Evolutionary conservation across 2,329 filamentous ascomycete species (phyloP).

Genomic region (Karstenula rhodostoma): DNA sequence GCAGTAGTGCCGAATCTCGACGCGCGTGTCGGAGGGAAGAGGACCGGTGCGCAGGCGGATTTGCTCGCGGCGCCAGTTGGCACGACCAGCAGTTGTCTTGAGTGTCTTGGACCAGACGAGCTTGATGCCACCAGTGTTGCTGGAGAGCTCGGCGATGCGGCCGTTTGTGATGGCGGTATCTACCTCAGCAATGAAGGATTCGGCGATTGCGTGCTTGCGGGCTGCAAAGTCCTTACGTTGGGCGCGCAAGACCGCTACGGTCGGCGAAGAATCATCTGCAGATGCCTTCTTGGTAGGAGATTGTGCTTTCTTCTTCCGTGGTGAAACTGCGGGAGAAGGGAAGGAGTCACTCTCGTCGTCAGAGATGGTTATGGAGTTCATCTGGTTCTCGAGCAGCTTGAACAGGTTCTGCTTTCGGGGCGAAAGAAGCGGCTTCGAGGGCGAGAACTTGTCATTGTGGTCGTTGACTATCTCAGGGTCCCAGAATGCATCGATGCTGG

Average conservation of each 20-base stretch:
- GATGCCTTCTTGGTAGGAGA: conserved; percentile 22
- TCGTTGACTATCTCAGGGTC: conserved; percentile 45
- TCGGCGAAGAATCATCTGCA: conserved; percentile 17
- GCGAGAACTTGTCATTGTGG: conserved; percentile 48
- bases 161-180: conserved; percentile 70
- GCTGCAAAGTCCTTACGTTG: conserved; percentile 66
- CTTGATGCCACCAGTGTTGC: conserved; percentile 72
- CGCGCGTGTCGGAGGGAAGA: conserved; percentile 30
- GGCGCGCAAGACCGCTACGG: conserved; percentile 34
- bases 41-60: conserved; percentile 45
- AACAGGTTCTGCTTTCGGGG: conserved; percentile 47
- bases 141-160: conserved; percentile 65
- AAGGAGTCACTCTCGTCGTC: conserved; percentile 33
- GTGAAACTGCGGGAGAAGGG: conserved; percentile 32
- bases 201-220: conserved; percentile 69
- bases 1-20: conserved; percentile 66
- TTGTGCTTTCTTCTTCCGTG: conserved; percentile 29
- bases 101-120: conserved; percentile 81
- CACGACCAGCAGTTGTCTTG: conserved; percentile 76
- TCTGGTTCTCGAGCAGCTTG: conserved; percentile 37
- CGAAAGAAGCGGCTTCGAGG: conserved; percentile 44
- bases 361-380: conserved; percentile 34
- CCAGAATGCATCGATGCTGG: conserved; percentile 52
- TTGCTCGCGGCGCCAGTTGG: conserved; percentile 59
- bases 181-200: conserved; percentile 72